Evolutionary conservation across 1,284 basidiomycete genomes (phyloP), one percentile per base, ranked within the genome.

Genomic region (Leccinum pachyderme): DNA sequence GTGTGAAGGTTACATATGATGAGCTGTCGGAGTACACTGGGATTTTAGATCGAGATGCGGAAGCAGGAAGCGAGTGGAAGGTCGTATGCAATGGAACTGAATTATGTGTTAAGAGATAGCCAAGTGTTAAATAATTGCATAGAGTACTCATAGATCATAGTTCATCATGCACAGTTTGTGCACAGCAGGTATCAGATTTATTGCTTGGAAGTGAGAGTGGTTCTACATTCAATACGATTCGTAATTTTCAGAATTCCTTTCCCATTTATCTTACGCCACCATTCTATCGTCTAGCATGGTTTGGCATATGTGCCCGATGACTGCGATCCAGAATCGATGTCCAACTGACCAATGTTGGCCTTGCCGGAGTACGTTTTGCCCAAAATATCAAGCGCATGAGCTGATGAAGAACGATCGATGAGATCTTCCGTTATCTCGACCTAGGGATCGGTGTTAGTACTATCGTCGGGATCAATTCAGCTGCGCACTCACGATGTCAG

Each of bases 231-330:
- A 18, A 28, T 62, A 59, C 61, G 45, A 25, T 4, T 50, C 37
- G 25, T 39, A 7, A 29, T 18, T 18, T 18, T 1, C 18, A 18
- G 18, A 18, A 18, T 32, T 28, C 24, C 50, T 29, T 45, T 3
- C 24, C 13, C 15, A 25, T 39, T 7, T 18, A 22, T 22, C n/a
- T 45, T 15, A 45, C 27, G 12, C 7, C 27, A 37, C n/a, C 39
- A 27, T 35, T 47, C n/a, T 24, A 47, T 28, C 55, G 33, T 59
- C 75, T 71, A 88, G 67, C 86, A 89, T 27, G 79, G 72, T 67
- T 84, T 87, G 43, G 86, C 77, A 64, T 81, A 89, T 2, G 87
- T 88, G 18, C 87, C 86, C 47, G 76, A 81, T 44, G 73, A 66
- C 55, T 71, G 61, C 33, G 74, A 77, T 2, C 75, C 81, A 4